These are phyloP conservation scores for Stagonosporopsis rhizophila DNA, from an alignment of 2,329 filamentous ascomycete species.

Conservation along the genomic window DNA sequence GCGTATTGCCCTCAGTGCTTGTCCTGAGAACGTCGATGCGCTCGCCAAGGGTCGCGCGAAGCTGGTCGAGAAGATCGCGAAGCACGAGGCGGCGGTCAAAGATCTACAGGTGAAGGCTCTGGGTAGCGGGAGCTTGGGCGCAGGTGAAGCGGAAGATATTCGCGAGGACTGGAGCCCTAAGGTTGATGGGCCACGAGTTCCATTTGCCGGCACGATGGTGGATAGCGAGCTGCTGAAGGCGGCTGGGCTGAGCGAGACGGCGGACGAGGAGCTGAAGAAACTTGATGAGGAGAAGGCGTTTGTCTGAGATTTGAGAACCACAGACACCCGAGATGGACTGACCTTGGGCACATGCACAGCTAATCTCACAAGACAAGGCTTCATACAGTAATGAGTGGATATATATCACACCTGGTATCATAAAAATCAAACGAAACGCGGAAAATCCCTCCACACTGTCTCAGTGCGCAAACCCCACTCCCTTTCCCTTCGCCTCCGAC, in stretches of 20 bases:
- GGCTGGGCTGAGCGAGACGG: slow-evolving; percentile 36
- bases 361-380: not conserved
- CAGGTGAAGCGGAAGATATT: slow-evolving; percentile 24
- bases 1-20: slow-evolving; percentile 28
- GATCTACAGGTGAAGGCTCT: slow-evolving; percentile 27
- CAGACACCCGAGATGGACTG: not conserved
- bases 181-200: slow-evolving; percentile 30
- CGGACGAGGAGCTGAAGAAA: slow-evolving; percentile 26
- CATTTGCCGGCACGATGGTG: slow-evolving; percentile 41
- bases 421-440: not conserved
- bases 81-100: slow-evolving; percentile 24
- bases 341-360: not conserved
- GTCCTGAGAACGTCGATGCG: slow-evolving; percentile 22
- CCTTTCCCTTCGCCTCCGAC: slow-evolving; percentile 31
- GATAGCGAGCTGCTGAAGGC: slow-evolving; percentile 41
- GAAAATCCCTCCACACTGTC: not conserved
- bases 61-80: slow-evolving; percentile 30
- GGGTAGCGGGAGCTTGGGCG: slow-evolving; percentile 22
- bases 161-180: slow-evolving; percentile 29
- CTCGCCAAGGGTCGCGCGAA: slow-evolving; percentile 26
- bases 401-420: slow-evolving; percentile 20
- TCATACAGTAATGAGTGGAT: slow-evolving; percentile 15
- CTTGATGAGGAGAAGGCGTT: slow-evolving; percentile 15
- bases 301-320: not conserved
- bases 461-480: slow-evolving; percentile 21